These are phyloP conservation scores for Ganoderma lucidum DNA, from an alignment of 1,284 basidiomycete species.

Conservation along the genomic window DNA sequence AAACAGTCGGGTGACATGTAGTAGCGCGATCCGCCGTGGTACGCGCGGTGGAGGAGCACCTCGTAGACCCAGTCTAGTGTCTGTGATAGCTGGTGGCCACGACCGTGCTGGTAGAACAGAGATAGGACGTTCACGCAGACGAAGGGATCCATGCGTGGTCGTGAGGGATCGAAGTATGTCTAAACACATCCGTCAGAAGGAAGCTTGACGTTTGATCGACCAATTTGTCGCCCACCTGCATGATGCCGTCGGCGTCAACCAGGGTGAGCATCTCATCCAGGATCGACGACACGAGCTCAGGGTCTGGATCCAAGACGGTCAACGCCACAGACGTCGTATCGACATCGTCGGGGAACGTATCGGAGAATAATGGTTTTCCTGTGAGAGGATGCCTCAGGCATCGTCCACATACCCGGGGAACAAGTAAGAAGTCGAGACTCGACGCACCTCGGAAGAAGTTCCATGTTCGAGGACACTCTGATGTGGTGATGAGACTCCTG, in stretches of 20 bases:
- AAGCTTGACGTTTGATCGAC: background rate
- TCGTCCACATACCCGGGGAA: background rate
- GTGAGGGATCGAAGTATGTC: slow-evolving; percentile 62
- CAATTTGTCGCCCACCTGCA: slow-evolving; percentile 45
- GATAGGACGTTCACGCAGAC: slow-evolving; percentile 60
- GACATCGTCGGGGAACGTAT: slow-evolving; percentile 49
- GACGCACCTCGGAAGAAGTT: slow-evolving; percentile 60
- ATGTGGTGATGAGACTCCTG: slow-evolving; percentile 27
- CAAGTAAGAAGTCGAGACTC: background rate
- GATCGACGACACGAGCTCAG: slow-evolving; percentile 48
- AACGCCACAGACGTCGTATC: slow-evolving; percentile 61
- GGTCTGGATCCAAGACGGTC: slow-evolving; percentile 48
- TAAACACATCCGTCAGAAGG: slow-evolving; percentile 31
- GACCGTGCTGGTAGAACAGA: slow-evolving; percentile 58
- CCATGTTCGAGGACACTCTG: slow-evolving; percentile 53
- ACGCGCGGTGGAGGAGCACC: slow-evolving; percentile 59
- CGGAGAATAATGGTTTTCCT: slow-evolving; percentile 53
- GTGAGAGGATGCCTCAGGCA: slow-evolving; percentile 1
- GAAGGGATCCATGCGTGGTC: slow-evolving; percentile 61
- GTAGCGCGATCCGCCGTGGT: slow-evolving; percentile 63
- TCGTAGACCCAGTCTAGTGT: slow-evolving; percentile 60
- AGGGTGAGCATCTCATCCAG: slow-evolving; percentile 64
- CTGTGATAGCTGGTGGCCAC: slow-evolving; percentile 53
- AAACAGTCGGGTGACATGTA: slow-evolving; percentile 62
- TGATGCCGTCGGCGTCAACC: slow-evolving; percentile 57